Evolutionary conservation across 257 asterid species (phyloP), one percentile per base, ranked within the genome.

Genomic region (Rhazya stricta): DNA sequence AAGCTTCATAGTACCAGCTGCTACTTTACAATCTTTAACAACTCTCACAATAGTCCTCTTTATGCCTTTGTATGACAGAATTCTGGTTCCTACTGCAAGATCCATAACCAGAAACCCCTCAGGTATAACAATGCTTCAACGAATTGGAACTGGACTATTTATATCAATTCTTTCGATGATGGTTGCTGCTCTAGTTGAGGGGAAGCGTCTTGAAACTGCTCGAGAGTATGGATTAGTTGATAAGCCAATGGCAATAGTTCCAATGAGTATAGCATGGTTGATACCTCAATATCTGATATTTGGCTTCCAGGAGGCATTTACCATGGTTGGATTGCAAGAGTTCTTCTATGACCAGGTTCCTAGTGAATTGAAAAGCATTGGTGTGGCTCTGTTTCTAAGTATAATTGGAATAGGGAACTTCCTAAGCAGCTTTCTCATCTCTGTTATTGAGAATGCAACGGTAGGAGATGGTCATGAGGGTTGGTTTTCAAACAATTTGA

Each of bases 321-420:
- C 86, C 19, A 60, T 85, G 73, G 84, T 88, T 25, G 97, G 96
- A 36, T 74, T 89, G 82, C 97, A 91, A 58, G 94, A 91, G 79
- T 56, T 89, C 67, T 89, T 89, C 84, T 91, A 91, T 7, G 92
- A 86, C 76, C 86, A 86, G 74, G 84, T 88, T 67, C 92, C 93
- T 1, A 76, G 82, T 29, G 89, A 83, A 30, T 66, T 89, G 75
- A 89, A 84, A 82, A 85, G 92, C 39, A 79, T 87, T 0, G 97
- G 93, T 15, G 74, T 88, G 3, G 77, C 91, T 46, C 79, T 91
- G 21, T 88, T 70, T 81, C 81, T 86, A 6, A 89, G 94, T 72
- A 84, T 89, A 43, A 72, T 82, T 41, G 96, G 97, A 10, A 66
- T 84, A 32, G 96, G 92, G 16, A 89, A 81, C 76, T 86, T 88